phyloP scores from a whole-genome alignment of 495 filamentous ascomycete species.

The Achaetomiella virescens region DNA sequence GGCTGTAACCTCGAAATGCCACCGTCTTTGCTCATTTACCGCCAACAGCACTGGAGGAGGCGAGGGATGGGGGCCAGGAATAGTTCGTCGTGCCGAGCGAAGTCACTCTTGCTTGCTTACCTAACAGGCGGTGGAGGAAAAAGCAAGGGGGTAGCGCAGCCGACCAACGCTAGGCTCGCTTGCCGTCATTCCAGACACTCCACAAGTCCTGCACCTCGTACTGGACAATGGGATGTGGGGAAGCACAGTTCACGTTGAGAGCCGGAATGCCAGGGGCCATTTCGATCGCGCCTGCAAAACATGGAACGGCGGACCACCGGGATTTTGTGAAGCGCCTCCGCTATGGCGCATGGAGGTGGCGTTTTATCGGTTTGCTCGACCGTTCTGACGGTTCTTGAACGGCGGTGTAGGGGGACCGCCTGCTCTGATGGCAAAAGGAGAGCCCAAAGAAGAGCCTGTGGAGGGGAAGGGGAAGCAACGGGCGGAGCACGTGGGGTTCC shows the following conservation, averaged over 20 bases:
- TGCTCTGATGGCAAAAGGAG: too few relatives aligned
- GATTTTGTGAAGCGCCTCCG: not conserved
- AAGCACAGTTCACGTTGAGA: conserved; percentile 2
- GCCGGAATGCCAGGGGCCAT: conserved; percentile 9
- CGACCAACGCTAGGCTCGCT: conserved; percentile 22
- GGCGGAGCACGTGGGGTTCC: not conserved
- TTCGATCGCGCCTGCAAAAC: not conserved
- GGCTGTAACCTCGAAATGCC: conserved; percentile 6
- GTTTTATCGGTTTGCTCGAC: not conserved
- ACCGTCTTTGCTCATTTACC: not conserved
- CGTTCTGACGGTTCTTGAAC: not conserved
- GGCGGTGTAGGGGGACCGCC: conserved; percentile 6
- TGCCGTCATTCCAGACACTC: conserved; percentile 28
- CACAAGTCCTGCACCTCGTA: conserved; percentile 16
- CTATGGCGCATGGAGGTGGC: not conserved
- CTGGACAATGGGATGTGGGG: conserved; percentile 27
- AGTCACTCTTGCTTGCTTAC: not conserved
- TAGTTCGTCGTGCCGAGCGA: not conserved
- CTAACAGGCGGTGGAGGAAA: not conserved
- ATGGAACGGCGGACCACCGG: not conserved
- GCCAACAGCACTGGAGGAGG: not conserved
- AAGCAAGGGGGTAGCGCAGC: conserved; percentile 4
- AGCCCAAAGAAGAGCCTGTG: too few relatives aligned
- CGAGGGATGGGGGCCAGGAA: not conserved
- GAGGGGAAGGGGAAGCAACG: not conserved